Base-by-base conservation (phyloP, 106 monocot species). In the Allium fistulosum region DNA sequence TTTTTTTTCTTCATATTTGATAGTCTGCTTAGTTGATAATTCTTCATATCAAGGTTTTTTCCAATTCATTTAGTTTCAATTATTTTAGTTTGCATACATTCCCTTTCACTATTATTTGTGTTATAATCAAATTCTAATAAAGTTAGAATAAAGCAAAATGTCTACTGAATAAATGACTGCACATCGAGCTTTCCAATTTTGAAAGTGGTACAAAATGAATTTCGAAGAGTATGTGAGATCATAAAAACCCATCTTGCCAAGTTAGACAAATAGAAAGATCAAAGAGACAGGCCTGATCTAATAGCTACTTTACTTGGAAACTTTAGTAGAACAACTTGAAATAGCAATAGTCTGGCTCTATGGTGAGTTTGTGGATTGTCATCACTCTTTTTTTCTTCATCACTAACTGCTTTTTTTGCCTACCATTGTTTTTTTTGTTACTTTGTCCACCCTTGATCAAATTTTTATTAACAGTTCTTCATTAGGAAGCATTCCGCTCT, bases 161-260 rank as follows among this genome's bases (percentile, higher is more conserved):
- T n/a, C n/a, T n/a, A 22, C 22, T 64, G 14, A n/a, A 17, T 27
- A 97, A 92, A 92, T 99, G 97, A 87, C 97, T 8, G 89, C 97
- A 46, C 97, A 90, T 62, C 71, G 87, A 51, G 97, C 97, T 4
- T 99, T 99, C 58, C 92, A 99, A 67, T 99, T 99, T 13, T 99
- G 97, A 72, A 99, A 99, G 67, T 88, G 88, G 45, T 99, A 92
- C 59, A 99, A 99, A 99, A 86, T 51, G 97, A 99, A 77, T 99
- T 99, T 66, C 86, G 97, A 46, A 81, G 92, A 58, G 76, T 99
- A 11, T 99, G 97, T 60, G 97, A 99, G 53, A 99, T 99, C 46
- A 92, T 99, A 45, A 75, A 89, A 10, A 99, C 92, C 59, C 97
- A 99, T 83, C 79, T 99, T 15, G 71, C 86, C 12, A 99, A 99